phyloP scores from a whole-genome alignment of 2,329 filamentous ascomycete species.

The Paracoccidioides brasiliensis region DNA sequence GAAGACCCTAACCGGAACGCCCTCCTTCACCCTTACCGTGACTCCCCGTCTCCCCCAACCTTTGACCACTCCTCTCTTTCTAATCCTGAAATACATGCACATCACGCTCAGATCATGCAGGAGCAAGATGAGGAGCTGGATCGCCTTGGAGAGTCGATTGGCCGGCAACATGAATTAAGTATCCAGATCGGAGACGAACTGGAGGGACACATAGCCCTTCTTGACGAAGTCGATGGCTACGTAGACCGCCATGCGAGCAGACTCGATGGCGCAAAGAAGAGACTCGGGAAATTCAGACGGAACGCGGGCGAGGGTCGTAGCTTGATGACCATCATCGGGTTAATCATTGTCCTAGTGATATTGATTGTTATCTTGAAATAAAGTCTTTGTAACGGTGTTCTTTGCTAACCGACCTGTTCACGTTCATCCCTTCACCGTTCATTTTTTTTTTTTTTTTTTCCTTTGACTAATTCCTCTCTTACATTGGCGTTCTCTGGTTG shows the following conservation, averaged over 20 bases:
- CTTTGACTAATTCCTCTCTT: not conserved
- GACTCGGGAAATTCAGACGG: conserved; percentile 57
- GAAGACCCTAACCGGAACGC: conserved; percentile 42
- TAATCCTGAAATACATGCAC: conserved; percentile 76
- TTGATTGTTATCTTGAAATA: conserved; percentile 72
- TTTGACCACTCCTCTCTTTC: conserved; percentile 45
- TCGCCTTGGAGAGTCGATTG: conserved; percentile 68
- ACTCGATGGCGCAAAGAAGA: conserved; percentile 59
- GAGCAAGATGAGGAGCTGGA: conserved; percentile 94
- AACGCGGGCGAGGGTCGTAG: conserved; percentile 78
- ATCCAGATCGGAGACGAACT: conserved; percentile 96
- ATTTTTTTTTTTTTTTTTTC: not conserved
- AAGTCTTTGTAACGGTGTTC: conserved; percentile 6
- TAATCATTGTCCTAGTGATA: conserved; percentile 72
- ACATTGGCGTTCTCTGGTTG: conserved; percentile 2
- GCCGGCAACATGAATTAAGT: conserved; percentile 77
- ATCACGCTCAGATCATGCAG: conserved; percentile 67
- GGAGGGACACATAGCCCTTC: conserved; percentile 73
- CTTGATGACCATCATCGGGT: conserved; percentile 63
- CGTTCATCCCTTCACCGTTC: not conserved
- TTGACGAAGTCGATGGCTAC: conserved; percentile 76
- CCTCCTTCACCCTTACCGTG: conserved; percentile 48
- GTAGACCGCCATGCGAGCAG: conserved; percentile 69
- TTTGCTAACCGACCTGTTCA: not conserved
- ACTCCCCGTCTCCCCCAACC: conserved; percentile 38